Evolutionary conservation across 306 rosid genomes (phyloP).

Genomic region (Cercis canadensis): DNA sequence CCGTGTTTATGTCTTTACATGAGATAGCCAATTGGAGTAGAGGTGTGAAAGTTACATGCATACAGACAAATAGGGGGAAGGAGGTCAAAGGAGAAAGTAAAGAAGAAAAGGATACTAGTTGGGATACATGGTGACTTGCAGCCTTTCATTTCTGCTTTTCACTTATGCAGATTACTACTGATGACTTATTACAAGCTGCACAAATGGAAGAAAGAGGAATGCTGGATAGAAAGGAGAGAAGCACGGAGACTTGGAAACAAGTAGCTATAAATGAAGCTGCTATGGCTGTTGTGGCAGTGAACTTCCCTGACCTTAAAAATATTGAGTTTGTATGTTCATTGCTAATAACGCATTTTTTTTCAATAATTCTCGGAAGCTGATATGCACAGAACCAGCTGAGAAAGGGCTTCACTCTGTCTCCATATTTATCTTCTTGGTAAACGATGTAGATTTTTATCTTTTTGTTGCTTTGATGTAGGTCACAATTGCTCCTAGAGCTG

Average conservation of each 20-base stretch:
- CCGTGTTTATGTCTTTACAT: no score
- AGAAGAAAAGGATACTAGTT: conserved; percentile 24
- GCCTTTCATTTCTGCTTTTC: conserved; percentile 35
- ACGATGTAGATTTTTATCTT: background rate
- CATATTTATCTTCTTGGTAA: background rate
- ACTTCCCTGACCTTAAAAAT: conserved; percentile 80
- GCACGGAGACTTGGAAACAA: conserved; percentile 83
- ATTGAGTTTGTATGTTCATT: conserved; percentile 83
- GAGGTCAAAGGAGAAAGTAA: conserved; percentile 20
- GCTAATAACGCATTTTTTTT: conserved; percentile 25
- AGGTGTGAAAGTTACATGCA: background rate
- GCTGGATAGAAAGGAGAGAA: conserved; percentile 94
- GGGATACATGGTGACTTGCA: background rate
- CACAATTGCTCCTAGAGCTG: conserved; percentile 99
- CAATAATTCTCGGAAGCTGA: no score
- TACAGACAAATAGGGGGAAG: conserved; percentile 3
- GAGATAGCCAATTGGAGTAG: no score
- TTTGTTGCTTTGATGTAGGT: conserved; percentile 60
- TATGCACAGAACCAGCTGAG: no score
- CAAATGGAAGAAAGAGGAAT: conserved; percentile 99
- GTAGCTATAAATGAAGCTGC: conserved; percentile 96
- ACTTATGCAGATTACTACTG: conserved; percentile 86
- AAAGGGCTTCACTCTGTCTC: background rate
- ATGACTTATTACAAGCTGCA: conserved; percentile 97
- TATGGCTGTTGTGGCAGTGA: conserved; percentile 89